These are phyloP conservation scores for Hypoxylon sp. DNA, from an alignment of 2,329 filamentous ascomycete species.

Conservation along the genomic window DNA sequence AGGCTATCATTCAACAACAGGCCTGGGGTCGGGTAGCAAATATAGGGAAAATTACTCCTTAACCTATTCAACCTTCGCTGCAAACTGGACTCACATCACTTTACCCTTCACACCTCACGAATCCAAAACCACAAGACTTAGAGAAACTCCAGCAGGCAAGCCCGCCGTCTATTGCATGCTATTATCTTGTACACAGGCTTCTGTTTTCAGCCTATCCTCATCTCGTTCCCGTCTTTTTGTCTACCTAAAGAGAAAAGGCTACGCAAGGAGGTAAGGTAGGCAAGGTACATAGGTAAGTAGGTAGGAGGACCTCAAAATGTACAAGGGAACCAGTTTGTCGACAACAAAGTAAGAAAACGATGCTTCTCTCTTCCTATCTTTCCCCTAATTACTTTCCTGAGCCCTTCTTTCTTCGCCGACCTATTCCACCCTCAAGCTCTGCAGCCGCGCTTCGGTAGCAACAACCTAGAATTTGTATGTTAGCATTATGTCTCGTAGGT, in stretches of 20 bases:
- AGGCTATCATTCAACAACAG: constrained; percentile 26
- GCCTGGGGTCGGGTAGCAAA: constrained; percentile 1
- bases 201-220: constrained; percentile 39
- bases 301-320: constrained; percentile 41
- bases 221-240: constrained; percentile 38
- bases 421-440: constrained; percentile 48
- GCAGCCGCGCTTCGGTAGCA: constrained; percentile 47
- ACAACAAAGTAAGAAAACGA: constrained; percentile 38
- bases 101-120: background rate
- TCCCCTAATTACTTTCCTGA: constrained; percentile 13
- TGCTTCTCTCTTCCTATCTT: constrained; percentile 31
- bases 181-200: constrained; percentile 52
- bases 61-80: too few species aligned
- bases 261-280: constrained; percentile 14
- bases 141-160: constrained; percentile 25
- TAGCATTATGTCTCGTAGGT: constrained; percentile 20
- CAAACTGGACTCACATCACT: too few species aligned
- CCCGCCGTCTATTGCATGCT: constrained; percentile 46
- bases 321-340: constrained; percentile 37
- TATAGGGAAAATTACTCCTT: constrained; percentile 3
- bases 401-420: background rate
- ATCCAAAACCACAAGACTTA: background rate
- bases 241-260: constrained; percentile 42
- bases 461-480: constrained; percentile 44
- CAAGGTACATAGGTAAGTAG: too few species aligned